These are phyloP conservation scores for Boletellus ananiceps DNA, from an alignment of 768 basidiomycete species.

Conservation along the genomic window DNA sequence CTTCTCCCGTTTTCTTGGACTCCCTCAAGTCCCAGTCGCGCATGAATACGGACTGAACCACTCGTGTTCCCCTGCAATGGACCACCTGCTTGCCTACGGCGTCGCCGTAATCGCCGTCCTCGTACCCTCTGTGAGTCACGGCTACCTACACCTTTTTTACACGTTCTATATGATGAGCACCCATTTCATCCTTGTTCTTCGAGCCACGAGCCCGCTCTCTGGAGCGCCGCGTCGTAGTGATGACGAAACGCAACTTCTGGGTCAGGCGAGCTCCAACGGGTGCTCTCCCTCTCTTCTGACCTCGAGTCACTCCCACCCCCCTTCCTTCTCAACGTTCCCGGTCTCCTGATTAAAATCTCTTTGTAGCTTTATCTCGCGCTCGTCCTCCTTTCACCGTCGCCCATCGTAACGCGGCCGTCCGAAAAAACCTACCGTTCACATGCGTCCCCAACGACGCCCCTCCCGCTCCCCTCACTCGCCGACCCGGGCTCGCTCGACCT, in stretches of 20 bases:
- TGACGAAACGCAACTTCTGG: constrained; percentile 52
- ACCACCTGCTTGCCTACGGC: constrained; percentile 21
- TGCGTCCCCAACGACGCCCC: constrained; percentile 47
- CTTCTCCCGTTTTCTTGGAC: background rate
- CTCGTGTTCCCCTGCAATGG: constrained; percentile 15
- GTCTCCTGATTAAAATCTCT: constrained; percentile 8
- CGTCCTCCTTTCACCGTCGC: constrained; percentile 68
- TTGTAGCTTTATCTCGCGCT: constrained; percentile 65
- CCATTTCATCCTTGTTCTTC: constrained; percentile 92
- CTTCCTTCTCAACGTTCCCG: background rate
- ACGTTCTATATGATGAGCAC: constrained; percentile 47
- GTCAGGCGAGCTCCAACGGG: constrained; percentile 36
- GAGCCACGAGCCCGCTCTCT: constrained; percentile 55
- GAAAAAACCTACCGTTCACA: constrained; percentile 67
- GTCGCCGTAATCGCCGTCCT: constrained; percentile 20
- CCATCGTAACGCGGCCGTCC: constrained; percentile 55
- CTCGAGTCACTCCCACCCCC: background rate
- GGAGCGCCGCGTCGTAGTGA: constrained; percentile 51
- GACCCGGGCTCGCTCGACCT: constrained; percentile 62
- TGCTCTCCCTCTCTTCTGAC: constrained; percentile 37
- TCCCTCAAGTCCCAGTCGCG: background rate
- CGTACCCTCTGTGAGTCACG: constrained; percentile 28
- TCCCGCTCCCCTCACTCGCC: constrained; percentile 52
- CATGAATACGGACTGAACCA: constrained; percentile 7
- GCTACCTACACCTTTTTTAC: background rate